These are phyloP conservation scores for Yamadazyma conglobata DNA, from an alignment of 1,139 yeast genomes.

Conservation along the genomic window DNA sequence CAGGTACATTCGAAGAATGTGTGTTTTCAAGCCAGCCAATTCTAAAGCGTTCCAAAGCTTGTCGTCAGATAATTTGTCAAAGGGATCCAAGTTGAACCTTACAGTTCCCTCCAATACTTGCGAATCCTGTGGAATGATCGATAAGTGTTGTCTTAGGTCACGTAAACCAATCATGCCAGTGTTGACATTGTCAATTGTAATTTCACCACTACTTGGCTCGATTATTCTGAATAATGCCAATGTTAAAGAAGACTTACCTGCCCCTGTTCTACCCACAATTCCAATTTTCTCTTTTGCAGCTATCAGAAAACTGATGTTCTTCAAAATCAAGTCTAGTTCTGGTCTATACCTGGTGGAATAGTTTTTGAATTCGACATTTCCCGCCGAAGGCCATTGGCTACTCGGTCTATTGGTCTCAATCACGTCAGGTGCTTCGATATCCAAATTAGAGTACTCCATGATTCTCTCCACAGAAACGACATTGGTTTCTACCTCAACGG, in stretches of 20 bases:
- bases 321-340: constrained; percentile 76
- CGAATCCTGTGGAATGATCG: constrained; percentile 40
- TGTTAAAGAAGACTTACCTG: constrained; percentile 39
- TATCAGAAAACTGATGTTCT: constrained; percentile 61
- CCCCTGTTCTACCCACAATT: constrained; percentile 52
- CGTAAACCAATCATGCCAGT: constrained; percentile 32
- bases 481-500: constrained; percentile 35
- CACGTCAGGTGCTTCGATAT: constrained; percentile 26
- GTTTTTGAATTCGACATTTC: constrained; percentile 65
- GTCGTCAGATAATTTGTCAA: constrained; percentile 25
- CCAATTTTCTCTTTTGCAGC: constrained; percentile 83
- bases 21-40: constrained; percentile 33
- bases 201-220: constrained; percentile 31
- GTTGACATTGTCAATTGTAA: constrained; percentile 30
- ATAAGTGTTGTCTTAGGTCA: constrained; percentile 31
- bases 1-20: constrained; percentile 19
- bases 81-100: constrained; percentile 37
- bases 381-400: constrained; percentile 29
- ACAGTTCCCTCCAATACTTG: constrained; percentile 35
- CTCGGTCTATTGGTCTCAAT: constrained; percentile 24
- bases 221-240: constrained; percentile 37
- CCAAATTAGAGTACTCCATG: constrained; percentile 30
- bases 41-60: constrained; percentile 33
- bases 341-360: constrained; percentile 84
- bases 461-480: constrained; percentile 34